phyloP scores from a whole-genome alignment of 2,329 filamentous ascomycete species.

The Cyclaneusma minus region DNA sequence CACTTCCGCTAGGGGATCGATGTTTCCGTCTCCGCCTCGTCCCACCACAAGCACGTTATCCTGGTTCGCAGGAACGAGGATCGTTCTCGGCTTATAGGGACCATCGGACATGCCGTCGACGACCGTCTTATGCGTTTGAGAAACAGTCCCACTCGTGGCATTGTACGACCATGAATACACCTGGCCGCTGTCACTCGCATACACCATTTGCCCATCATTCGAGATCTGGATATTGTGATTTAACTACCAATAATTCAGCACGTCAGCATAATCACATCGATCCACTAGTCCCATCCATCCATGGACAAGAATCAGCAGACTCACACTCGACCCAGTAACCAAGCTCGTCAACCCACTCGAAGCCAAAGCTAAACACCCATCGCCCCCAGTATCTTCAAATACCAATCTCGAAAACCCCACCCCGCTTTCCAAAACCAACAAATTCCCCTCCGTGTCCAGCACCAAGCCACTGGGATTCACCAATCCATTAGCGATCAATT shows the following conservation, averaged over 20 bases:
- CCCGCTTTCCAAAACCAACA: slow-evolving; percentile 16
- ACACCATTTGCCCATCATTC: slow-evolving; percentile 34
- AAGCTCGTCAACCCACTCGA: slow-evolving; percentile 10
- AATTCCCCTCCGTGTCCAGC: slow-evolving; percentile 16
- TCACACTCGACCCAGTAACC: slow-evolving; percentile 8
- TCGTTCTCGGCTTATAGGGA: slow-evolving; percentile 51
- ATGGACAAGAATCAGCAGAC: neutral
- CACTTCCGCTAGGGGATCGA: slow-evolving; percentile 38
- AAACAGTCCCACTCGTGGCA: slow-evolving; percentile 29
- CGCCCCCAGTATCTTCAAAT: slow-evolving; percentile 12
- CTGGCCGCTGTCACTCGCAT: slow-evolving; percentile 38
- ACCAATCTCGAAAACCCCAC: slow-evolving; percentile 14
- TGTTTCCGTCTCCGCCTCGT: slow-evolving; percentile 46
- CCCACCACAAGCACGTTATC: slow-evolving; percentile 47
- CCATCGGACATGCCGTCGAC: slow-evolving; percentile 45
- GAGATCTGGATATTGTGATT: slow-evolving; percentile 41
- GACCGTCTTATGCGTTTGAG: slow-evolving; percentile 29
- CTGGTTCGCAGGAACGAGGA: slow-evolving; percentile 40
- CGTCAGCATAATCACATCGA: slow-evolving; percentile 3
- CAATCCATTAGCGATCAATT: slow-evolving; percentile 13
- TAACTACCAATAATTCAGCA: slow-evolving; percentile 20
- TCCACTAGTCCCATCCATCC: neutral
- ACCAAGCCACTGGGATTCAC: slow-evolving; percentile 14
- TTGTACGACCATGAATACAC: slow-evolving; percentile 54
- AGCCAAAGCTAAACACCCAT: slow-evolving; percentile 9